Base-by-base conservation (phyloP, 345 rosid genomes). In the Hibiscus syriacus region DNA sequence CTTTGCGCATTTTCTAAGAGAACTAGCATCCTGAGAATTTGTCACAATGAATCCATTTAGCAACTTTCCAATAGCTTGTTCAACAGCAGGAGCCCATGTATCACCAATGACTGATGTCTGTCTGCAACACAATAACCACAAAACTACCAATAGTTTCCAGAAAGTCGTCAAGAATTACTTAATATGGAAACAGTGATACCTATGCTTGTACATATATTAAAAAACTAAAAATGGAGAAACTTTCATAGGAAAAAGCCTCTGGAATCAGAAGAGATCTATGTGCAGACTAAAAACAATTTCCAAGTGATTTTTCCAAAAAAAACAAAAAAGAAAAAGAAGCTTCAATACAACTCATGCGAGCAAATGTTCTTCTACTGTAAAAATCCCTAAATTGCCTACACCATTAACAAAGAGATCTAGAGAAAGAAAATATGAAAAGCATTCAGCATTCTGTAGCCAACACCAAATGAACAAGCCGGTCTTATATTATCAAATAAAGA, bases 31-130 rank as follows among this genome's bases (percentile, higher is more conserved):
- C 70, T 73, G 82, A 71, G 92, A 97, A 73, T 84, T 81, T 38
- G 96, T 87, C 75, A 86, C 99, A 63, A 94, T 87, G 79, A 94
- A 94, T 75, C 96, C 97, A 82, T 94, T 94, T 26, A 91, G 84
- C 77, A 91, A 54, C 77, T 62, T 91, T 67, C 97, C 97, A 52
- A 94, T 61, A 45, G 99, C 96, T 80, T 81, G 83, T 75, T 94
- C 99, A 86, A 84, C 92, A 64, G 92, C 86, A 69, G 84, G 81
- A 78, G 87, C 99, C 99, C 99, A 94, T 67, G 67, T 76, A 70
- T 86, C 90, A 63, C 88, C 92, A 76, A 83, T 68, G 70, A 84
- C 81, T 81, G 91, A 77, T 64, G 80, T 80, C n/a, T n/a, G n/a
- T n/a, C 99, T 94, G 86, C 77, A 73, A 60, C 38, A 20, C 29